These are phyloP conservation scores for Mycena indigotica DNA, from an alignment of 768 basidiomycete genomes.

Conservation along the genomic window DNA sequence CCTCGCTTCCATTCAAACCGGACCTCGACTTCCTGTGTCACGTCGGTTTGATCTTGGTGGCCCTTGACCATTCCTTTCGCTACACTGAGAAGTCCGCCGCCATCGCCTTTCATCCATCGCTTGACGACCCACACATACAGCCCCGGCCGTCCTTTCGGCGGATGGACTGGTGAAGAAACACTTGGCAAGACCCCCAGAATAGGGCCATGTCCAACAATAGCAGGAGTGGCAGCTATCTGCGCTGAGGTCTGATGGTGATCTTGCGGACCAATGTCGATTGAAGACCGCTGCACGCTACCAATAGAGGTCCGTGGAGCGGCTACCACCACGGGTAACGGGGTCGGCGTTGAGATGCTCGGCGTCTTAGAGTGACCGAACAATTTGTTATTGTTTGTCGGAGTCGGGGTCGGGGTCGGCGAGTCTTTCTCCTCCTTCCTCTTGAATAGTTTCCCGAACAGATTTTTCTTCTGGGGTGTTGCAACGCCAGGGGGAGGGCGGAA, in stretches of 20 bases:
- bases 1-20: constrained; percentile 79
- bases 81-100: constrained; percentile 43
- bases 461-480: constrained; percentile 43
- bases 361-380: constrained; percentile 7
- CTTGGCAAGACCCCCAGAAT: constrained; percentile 14
- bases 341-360: neutral
- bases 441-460: constrained; percentile 75
- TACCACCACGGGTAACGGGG: too few species aligned
- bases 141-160: constrained; percentile 37
- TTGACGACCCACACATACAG: constrained; percentile 79
- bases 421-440: constrained; percentile 47
- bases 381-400: constrained; percentile 30
- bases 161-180: constrained; percentile 20
- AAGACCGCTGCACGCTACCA: constrained; percentile 18
- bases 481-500: constrained; percentile 24
- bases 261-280: constrained; percentile 11
- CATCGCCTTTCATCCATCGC: constrained; percentile 66
- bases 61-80: constrained; percentile 21
- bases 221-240: neutral
- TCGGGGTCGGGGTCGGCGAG: constrained; percentile 13
- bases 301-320: constrained; percentile 13
- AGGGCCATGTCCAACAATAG: constrained; percentile 1
- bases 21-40: constrained; percentile 60
- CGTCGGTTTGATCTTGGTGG: constrained; percentile 15
- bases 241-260: neutral